A percentile compares a stretch with the other conserved stretches of the same genome.
Conservation (phyloP, 495 filamentous ascomycete species). For the Platismatia glauca region DNA sequence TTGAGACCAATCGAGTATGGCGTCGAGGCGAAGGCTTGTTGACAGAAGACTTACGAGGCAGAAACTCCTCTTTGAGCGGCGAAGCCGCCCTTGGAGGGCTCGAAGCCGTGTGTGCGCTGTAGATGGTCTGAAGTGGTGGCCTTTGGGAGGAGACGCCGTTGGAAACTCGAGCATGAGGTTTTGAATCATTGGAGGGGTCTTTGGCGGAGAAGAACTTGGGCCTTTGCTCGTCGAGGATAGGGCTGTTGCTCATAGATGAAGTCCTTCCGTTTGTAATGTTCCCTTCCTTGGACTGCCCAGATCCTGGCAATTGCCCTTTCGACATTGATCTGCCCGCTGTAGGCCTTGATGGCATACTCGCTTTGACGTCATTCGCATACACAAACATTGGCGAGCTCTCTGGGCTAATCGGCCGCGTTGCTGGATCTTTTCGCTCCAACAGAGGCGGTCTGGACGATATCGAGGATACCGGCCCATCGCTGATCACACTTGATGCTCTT, state of each 20-base stretch:
- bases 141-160: conserved; percentile 23
- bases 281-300: conserved; percentile 47
- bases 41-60: conserved; percentile 24
- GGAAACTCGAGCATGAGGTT: conserved; percentile 7
- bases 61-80: conserved; percentile 35
- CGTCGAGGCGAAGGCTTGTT: conserved; percentile 25
- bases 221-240: conserved; percentile 11
- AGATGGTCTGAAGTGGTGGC: conserved; percentile 34
- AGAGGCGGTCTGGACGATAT: conserved; percentile 5
- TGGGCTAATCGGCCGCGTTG: conserved; percentile 22
- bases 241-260: conserved; percentile 10
- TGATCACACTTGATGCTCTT: conserved; percentile 13
- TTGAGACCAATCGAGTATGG: conserved; percentile 22
- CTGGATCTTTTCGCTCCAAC: conserved; percentile 6
- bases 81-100: conserved; percentile 33
- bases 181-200: conserved; percentile 34
- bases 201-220: conserved; percentile 42
- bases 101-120: conserved; percentile 26
- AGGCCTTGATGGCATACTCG: conserved; percentile 27
- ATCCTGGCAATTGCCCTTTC: conserved; percentile 39
- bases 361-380: conserved; percentile 61
- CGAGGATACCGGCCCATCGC: conserved; percentile 11
- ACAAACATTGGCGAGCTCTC: conserved; percentile 60
- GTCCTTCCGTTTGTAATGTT: conserved; percentile 1
- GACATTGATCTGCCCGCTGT: conserved; percentile 25